These are phyloP conservation scores for Aspergillus wentii DNA, from an alignment of 495 filamentous ascomycete genomes.

Conservation along the genomic window DNA sequence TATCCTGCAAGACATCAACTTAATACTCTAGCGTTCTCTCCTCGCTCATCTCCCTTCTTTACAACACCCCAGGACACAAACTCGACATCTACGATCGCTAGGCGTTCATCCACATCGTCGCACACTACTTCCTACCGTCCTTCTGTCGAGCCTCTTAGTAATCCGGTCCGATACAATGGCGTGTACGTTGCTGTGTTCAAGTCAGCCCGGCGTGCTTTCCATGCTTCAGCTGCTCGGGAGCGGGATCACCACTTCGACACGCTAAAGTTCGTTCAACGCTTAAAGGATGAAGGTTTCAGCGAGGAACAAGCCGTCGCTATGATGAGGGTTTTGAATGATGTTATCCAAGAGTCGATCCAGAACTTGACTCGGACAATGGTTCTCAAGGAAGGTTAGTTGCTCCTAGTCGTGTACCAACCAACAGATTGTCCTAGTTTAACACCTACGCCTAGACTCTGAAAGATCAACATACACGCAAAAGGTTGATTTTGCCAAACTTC, in stretches of 20 bases:
- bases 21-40: conserved; percentile 7
- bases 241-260: conserved; percentile 98
- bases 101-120: conserved; percentile 12
- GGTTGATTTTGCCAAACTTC: conserved; percentile 98
- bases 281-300: conserved; percentile 88
- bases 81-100: conserved; percentile 16
- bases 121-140: conserved; percentile 5
- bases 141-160: conserved; percentile 14
- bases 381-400: conserved; percentile 69
- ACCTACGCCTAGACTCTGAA: conserved; percentile 53
- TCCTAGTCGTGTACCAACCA: too few relatives aligned
- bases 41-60: conserved; percentile 12
- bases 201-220: conserved; percentile 55
- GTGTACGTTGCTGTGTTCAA: conserved; percentile 41
- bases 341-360: conserved; percentile 97
- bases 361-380: conserved; percentile 99
- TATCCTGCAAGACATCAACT: conserved; percentile 19
- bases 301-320: conserved; percentile 92
- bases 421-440: too few relatives aligned
- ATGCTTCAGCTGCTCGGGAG: conserved; percentile 52
- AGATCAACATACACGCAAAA: conserved; percentile 92
- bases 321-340: conserved; percentile 96
- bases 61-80: conserved; percentile 13
- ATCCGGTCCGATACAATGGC: conserved; percentile 42
- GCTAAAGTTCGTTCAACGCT: conserved; percentile 88